Evolutionary conservation across 2,329 filamentous ascomycete species (phyloP), one percentile per base, ranked within the genome.

Genomic region (Curvularia verruculosa): DNA sequence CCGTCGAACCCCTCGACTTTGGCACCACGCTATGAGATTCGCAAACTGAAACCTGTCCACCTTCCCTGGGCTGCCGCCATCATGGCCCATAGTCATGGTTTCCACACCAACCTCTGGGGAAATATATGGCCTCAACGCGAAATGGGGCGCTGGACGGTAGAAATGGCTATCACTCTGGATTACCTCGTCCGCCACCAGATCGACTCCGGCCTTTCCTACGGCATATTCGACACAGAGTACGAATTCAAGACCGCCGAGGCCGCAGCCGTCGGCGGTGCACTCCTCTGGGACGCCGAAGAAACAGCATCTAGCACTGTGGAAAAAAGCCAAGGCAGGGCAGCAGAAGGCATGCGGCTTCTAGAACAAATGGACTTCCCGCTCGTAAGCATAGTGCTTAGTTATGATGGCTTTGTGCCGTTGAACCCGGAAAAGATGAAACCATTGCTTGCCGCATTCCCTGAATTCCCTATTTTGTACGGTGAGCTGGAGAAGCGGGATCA

Each of bases 211-310:
- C 51, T 75, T 3, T 74, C 70, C 37, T 77, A 70, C 58, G 76
- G 76, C 50, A 74, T 79, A 31, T 77, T 77, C 64, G 76, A 79
- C 61, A 75, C 68, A 8, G 63, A 77, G 39, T 78, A 77, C 59
- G 34, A 60, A 19, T 79, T 69, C 72, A 76, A 73, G 50, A 65
- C 64, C 2, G 55, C 68, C 5, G 66, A 74, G 23, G 75, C 71
- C 28, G 63, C 57, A 19, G 58, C 67, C 13, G 54, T 55, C 1
- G 68, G 59, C 12, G 73, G 72, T 3, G 66, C 63, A 24, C 52
- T 71, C 1, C 69, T 67, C 60, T 75, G 70, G 67, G 64, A 72
- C 55, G 52, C 44, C 2, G 52, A 28, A 3, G 65, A 70, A 41
- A 52, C 58, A 0, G 23, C n/a, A 3, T 29, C 45, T 6, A 24